Percentiles rank a stretch among this genome's conserved stretches.
phyloP scores from a whole-genome alignment of 345 rosid species.

The Pugionium dolabratum region DNA sequence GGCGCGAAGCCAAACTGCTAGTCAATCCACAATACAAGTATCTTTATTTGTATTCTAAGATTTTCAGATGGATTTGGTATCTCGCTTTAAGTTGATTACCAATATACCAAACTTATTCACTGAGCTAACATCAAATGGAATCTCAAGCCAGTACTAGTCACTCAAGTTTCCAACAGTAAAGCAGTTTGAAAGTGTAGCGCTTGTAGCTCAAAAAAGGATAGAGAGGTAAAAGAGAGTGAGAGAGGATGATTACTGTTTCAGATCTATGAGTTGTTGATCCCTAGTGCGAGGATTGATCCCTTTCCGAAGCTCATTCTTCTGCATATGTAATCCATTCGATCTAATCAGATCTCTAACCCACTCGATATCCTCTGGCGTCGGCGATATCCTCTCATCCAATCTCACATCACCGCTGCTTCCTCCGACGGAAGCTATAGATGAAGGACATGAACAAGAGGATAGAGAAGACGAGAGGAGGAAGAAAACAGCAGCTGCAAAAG shows the following conservation, averaged over 20 bases:
- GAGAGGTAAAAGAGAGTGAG: not conserved
- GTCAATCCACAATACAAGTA: not conserved
- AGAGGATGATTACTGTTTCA: slow-evolving; percentile 52
- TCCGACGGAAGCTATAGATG: slow-evolving; percentile 34
- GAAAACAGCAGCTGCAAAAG: slow-evolving; percentile 59
- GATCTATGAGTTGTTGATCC: slow-evolving; percentile 88
- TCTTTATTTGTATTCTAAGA: not conserved
- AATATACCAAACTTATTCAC: not conserved
- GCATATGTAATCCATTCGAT: slow-evolving; percentile 87
- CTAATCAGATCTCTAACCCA: slow-evolving; percentile 91
- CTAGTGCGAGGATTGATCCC: slow-evolving; percentile 97
- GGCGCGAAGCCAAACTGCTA: not conserved
- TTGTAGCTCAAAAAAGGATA: not conserved
- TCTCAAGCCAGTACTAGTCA: slow-evolving; percentile 8
- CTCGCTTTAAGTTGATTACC: not conserved
- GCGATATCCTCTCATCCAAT: slow-evolving; percentile 43
- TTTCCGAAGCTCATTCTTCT: slow-evolving; percentile 81
- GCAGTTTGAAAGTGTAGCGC: not conserved
- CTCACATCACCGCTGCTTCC: slow-evolving; percentile 21
- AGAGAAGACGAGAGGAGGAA: slow-evolving; percentile 79
- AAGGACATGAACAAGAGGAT: slow-evolving; percentile 63
- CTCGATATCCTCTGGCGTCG: slow-evolving; percentile 63
- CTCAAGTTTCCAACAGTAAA: not conserved
- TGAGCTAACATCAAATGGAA: slow-evolving; percentile 13
- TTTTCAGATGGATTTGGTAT: not conserved